Percentiles rank a stretch among this genome's conserved stretches.
These are phyloP conservation scores for Penstemon barbatus DNA, from an alignment of 257 asterid genomes.

Conservation along the genomic window DNA sequence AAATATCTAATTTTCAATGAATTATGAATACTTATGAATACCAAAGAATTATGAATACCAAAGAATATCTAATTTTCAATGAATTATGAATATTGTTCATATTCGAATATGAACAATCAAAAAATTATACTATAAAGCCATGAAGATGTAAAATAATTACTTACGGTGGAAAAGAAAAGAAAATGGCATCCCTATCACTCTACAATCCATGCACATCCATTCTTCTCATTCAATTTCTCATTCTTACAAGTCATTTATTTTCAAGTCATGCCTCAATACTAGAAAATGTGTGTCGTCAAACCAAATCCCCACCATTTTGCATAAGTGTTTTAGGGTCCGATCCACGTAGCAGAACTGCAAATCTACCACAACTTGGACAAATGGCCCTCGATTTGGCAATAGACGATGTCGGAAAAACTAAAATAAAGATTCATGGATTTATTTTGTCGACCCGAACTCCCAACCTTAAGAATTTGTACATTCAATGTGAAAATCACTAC, in stretches of 20 bases:
- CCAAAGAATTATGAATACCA: too few relatives aligned
- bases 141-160: too few relatives aligned
- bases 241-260: neutral
- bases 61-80: too few relatives aligned
- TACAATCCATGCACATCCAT: neutral
- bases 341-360: conserved; percentile 11
- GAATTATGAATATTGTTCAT: too few relatives aligned
- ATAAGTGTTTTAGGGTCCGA: neutral
- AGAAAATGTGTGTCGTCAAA: conserved; percentile 10
- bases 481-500: conserved; percentile 17
- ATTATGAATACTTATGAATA: too few relatives aligned
- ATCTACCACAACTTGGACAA: conserved; percentile 19
- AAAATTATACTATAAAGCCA: too few relatives aligned
- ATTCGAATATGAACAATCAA: too few relatives aligned
- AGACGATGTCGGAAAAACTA: neutral
- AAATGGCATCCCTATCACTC: neutral
- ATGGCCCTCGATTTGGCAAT: conserved; percentile 19
- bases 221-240: neutral
- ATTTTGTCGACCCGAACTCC: neutral
- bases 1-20: too few relatives aligned
- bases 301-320: neutral
- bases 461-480: neutral
- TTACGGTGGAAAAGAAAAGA: neutral
- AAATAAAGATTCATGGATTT: neutral
- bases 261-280: neutral